Evolutionary conservation across 441 rosid species (phyloP).

Genomic region (Daphne laureola): DNA sequence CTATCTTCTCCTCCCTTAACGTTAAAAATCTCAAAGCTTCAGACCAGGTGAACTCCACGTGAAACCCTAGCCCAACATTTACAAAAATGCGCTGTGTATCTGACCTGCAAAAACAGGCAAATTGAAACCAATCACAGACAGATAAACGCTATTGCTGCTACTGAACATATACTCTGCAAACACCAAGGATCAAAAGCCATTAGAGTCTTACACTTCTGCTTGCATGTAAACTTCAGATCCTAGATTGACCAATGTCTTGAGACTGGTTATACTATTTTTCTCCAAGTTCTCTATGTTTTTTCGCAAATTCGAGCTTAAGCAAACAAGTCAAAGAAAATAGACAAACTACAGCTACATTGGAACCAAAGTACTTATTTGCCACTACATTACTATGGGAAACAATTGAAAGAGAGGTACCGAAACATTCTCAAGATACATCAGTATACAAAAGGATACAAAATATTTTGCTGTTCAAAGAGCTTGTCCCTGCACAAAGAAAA

Average conservation of each 20-base stretch:
- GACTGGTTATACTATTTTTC: constrained; percentile 68
- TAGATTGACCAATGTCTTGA: constrained; percentile 76
- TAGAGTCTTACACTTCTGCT: constrained; percentile 69
- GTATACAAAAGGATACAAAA: constrained; percentile 61
- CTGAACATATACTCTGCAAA: too few species aligned
- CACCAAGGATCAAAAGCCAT: background rate
- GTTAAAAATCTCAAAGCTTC: constrained; percentile 69
- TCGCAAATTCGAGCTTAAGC: constrained; percentile 67
- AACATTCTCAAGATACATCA: background rate
- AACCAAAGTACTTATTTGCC: too few species aligned
- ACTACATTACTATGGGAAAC: too few species aligned
- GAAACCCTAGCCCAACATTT: constrained; percentile 77
- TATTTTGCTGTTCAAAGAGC: constrained; percentile 71
- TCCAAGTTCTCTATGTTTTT: constrained; percentile 64
- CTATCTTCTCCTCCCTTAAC: constrained; percentile 51
- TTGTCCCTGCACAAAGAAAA: constrained; percentile 61
- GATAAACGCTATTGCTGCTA: too few species aligned
- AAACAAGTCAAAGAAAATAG: constrained; percentile 27
- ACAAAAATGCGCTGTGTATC: constrained; percentile 67
- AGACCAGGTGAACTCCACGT: constrained; percentile 76
- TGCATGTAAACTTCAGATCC: constrained; percentile 93
- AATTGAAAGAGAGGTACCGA: too few species aligned
- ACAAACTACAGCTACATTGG: background rate
- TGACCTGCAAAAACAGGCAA: constrained; percentile 40
- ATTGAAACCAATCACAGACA: background rate